Percentiles rank a stretch among this genome's conserved stretches.
These are phyloP conservation scores for Cyphellophora europaea DNA, from an alignment of 2,329 filamentous ascomycete species.

Conservation along the genomic window DNA sequence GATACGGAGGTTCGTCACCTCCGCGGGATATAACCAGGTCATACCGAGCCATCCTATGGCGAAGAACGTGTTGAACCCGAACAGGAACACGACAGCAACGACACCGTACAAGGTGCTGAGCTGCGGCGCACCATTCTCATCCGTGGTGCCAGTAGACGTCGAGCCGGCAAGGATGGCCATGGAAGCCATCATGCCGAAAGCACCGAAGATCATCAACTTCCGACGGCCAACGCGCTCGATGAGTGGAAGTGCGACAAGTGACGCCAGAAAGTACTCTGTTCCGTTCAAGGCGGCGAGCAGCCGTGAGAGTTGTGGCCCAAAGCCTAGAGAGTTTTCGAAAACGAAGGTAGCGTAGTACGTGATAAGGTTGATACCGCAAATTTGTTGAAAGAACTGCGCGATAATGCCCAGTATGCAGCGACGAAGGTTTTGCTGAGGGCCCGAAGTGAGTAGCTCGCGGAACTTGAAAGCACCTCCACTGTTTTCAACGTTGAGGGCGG, in stretches of 20 bases:
- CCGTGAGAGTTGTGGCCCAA: slow-evolving; percentile 31
- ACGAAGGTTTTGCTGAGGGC: too few species aligned
- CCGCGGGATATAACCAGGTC: slow-evolving; percentile 54
- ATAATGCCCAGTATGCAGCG: too few species aligned
- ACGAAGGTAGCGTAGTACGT: slow-evolving; percentile 34
- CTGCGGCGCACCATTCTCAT: too few species aligned
- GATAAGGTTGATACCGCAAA: slow-evolving; percentile 23
- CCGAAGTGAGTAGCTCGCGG: too few species aligned
- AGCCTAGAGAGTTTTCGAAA: slow-evolving; percentile 32
- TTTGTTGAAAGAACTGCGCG: too few species aligned
- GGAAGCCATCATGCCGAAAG: slow-evolving; percentile 51
- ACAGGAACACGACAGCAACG: slow-evolving; percentile 47
- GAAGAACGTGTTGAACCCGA: slow-evolving; percentile 52
- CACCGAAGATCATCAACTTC: slow-evolving; percentile 63
- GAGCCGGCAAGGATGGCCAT: slow-evolving; percentile 53
- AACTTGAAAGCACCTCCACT: too few species aligned
- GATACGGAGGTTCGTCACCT: slow-evolving; percentile 45
- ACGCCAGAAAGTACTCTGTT: slow-evolving; percentile 45
- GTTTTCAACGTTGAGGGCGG: background rate
- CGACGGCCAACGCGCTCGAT: slow-evolving; percentile 47
- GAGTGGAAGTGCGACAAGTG: slow-evolving; percentile 39
- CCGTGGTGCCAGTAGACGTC: slow-evolving; percentile 30
- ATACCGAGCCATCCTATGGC: slow-evolving; percentile 52
- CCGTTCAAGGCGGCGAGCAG: slow-evolving; percentile 45
- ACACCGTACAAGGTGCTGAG: too few species aligned